These are phyloP conservation scores for Starmerella sirachaensis DNA, from an alignment of 805 yeast species.

Conservation along the genomic window DNA sequence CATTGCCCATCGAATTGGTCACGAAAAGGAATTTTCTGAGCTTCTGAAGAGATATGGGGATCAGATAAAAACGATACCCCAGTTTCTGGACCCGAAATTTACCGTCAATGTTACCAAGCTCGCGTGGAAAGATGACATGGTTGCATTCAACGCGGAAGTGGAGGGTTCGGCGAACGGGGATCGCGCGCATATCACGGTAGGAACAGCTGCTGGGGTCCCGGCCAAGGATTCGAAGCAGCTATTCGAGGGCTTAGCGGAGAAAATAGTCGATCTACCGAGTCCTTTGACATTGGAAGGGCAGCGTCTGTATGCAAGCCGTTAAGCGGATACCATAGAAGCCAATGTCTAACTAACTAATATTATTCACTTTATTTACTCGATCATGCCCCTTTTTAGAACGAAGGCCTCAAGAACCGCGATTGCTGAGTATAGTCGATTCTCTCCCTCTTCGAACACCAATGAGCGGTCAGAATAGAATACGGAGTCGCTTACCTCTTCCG, in stretches of 20 bases:
- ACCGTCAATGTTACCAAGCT: slow-evolving; percentile 30
- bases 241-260: slow-evolving; percentile 4
- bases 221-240: slow-evolving; percentile 7
- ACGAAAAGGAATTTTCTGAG: slow-evolving; percentile 5
- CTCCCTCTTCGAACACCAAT: slow-evolving; percentile 89
- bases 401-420: slow-evolving; percentile 86
- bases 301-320: slow-evolving; percentile 2
- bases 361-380: slow-evolving; percentile 7
- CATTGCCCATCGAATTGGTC: slow-evolving; percentile 22
- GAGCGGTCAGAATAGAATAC: slow-evolving; percentile 78
- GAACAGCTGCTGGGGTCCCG: slow-evolving; percentile 24
- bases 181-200: slow-evolving; percentile 63
- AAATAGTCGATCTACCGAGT: neutral
- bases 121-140: slow-evolving; percentile 40
- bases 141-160: slow-evolving; percentile 43
- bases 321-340: neutral
- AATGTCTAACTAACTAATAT: neutral
- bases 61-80: neutral
- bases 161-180: slow-evolving; percentile 33
- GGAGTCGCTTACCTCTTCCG: slow-evolving; percentile 87
- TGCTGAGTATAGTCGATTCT: slow-evolving; percentile 91
- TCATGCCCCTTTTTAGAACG: slow-evolving; percentile 64
- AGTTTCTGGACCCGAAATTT: neutral
- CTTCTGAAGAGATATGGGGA: slow-evolving; percentile 6
- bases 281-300: slow-evolving; percentile 2